Percentiles rank a stretch among this genome's conserved stretches.
These are phyloP conservation scores for Madurella mycetomatis DNA, from an alignment of 2,329 filamentous ascomycete genomes.

Conservation along the genomic window DNA sequence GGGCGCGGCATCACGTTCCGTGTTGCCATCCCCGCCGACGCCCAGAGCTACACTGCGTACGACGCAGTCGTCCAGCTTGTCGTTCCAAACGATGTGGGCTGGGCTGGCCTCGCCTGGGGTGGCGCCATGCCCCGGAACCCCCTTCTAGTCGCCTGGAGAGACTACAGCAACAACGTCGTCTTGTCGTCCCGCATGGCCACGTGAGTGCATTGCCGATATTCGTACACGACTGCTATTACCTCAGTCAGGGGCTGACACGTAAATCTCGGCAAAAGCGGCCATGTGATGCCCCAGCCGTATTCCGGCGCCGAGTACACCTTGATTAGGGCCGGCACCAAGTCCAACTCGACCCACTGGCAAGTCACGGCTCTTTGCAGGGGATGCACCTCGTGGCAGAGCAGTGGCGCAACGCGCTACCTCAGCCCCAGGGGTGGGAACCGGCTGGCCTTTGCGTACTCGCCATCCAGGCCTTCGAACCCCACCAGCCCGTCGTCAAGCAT, in stretches of 20 bases:
- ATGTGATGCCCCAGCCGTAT: slow-evolving; percentile 31
- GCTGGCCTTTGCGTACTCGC: slow-evolving; percentile 28
- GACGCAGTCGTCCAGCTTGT: slow-evolving; percentile 36
- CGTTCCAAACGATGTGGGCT: slow-evolving; percentile 41
- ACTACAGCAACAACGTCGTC: slow-evolving; percentile 34
- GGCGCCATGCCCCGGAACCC: slow-evolving; percentile 45
- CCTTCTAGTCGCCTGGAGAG: slow-evolving; percentile 40
- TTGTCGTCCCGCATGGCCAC: slow-evolving; percentile 41
- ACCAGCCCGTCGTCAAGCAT: slow-evolving; percentile 22
- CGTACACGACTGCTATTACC: too few relatives aligned
- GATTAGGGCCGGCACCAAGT: slow-evolving; percentile 35
- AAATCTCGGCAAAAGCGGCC: slow-evolving; percentile 26
- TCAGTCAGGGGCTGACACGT: neutral
- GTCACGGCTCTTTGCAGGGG: slow-evolving; percentile 35
- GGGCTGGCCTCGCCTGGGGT: slow-evolving; percentile 46
- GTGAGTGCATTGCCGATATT: slow-evolving; percentile 30
- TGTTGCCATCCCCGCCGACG: slow-evolving; percentile 21
- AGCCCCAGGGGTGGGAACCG: slow-evolving; percentile 28
- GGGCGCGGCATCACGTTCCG: slow-evolving; percentile 30
- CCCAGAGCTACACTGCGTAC: slow-evolving; percentile 15
- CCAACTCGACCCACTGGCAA: slow-evolving; percentile 40
- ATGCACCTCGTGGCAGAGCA: slow-evolving; percentile 23
- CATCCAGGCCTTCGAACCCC: slow-evolving; percentile 20
- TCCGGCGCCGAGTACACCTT: slow-evolving; percentile 30
- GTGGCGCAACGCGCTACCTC: slow-evolving; percentile 22